Evolutionary conservation across 306 rosid species (phyloP).

Genomic region (Malus orientalis): DNA sequence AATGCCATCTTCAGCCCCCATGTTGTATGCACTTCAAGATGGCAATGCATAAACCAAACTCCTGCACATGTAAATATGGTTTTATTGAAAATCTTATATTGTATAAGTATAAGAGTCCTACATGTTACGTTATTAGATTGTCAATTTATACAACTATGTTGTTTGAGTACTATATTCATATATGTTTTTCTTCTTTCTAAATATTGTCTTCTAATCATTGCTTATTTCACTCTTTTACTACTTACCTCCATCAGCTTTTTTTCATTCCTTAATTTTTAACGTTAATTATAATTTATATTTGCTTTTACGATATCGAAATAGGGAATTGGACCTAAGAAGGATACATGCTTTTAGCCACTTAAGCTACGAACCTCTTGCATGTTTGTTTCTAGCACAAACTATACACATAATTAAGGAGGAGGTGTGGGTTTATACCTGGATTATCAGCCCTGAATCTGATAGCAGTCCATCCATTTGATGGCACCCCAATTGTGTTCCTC

Average conservation of each 20-base stretch:
- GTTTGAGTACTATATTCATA: too few species aligned
- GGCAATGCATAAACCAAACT: conserved; percentile 86
- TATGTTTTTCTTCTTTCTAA: too few species aligned
- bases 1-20: conserved; percentile 92
- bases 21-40: conserved; percentile 79
- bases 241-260: too few species aligned
- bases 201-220: too few species aligned
- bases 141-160: background rate
- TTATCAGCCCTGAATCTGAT: conserved; percentile 82
- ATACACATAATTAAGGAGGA: background rate
- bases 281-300: too few species aligned
- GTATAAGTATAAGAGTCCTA: too few species aligned
- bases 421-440: conserved; percentile 43
- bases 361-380: too few species aligned
- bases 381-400: background rate
- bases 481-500: conserved; percentile 75
- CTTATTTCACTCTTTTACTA: too few species aligned
- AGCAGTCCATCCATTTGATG: conserved; percentile 78
- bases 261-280: too few species aligned
- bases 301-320: too few species aligned
- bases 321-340: too few species aligned
- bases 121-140: background rate
- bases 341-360: too few species aligned
- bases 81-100: background rate
- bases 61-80: conserved; percentile 22